Conservation (phyloP, 306 rosid species). For the Astragalus glycyphyllos region DNA sequence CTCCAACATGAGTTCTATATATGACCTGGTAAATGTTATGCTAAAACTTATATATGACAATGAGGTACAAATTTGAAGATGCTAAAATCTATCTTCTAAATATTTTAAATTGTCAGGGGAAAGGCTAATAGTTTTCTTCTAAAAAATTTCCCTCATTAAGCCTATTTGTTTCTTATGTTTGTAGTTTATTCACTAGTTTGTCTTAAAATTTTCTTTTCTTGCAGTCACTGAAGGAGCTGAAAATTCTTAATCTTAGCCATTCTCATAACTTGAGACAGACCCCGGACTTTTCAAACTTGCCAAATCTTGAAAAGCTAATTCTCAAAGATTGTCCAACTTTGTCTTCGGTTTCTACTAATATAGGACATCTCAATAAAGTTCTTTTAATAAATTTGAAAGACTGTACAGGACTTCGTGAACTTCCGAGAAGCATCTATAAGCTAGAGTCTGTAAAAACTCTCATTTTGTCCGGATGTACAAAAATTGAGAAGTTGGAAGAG, state of each 20-base stretch:
- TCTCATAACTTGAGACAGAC: constrained; percentile 13
- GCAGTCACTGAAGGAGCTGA: constrained; percentile 34
- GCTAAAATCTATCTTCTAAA: too few species aligned
- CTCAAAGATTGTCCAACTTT: constrained; percentile 38
- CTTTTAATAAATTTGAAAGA: constrained; percentile 37
- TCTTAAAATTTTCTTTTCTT: neutral
- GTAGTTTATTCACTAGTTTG: neutral
- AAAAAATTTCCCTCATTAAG: neutral
- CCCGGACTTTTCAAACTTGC: constrained; percentile 41
- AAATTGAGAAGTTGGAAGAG: constrained; percentile 10
- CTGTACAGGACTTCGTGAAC: constrained; percentile 27
- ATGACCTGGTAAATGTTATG: neutral
- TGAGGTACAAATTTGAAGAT: neutral
- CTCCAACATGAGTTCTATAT: too few species aligned
- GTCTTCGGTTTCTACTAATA: neutral
- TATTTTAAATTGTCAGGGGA: too few species aligned
- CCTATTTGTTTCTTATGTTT: neutral
- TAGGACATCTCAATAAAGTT: constrained; percentile 21
- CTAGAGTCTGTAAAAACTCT: constrained; percentile 31
- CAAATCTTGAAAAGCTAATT: constrained; percentile 42
- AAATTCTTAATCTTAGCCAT: constrained; percentile 21
- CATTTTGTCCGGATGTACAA: constrained; percentile 41
- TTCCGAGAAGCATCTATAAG: constrained; percentile 47
- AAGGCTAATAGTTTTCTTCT: neutral
- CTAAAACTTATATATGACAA: too few species aligned